Conservation (phyloP, 352 stramenopile genomes). For the Globisporangium spinosum region DNA sequence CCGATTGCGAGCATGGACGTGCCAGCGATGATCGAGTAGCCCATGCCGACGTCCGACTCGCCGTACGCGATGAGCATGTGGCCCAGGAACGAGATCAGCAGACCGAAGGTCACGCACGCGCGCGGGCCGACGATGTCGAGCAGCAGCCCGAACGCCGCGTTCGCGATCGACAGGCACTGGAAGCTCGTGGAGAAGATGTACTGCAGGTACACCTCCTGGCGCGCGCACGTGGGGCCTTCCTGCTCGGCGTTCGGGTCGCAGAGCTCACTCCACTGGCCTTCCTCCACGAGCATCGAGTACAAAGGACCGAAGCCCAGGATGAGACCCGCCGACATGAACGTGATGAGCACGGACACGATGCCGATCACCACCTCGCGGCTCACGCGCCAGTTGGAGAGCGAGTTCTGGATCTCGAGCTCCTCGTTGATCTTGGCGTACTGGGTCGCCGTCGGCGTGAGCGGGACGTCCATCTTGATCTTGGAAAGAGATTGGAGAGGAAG, state of each 20-base stretch:
- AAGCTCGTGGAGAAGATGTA: slow-evolving; percentile 53
- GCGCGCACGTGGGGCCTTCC: slow-evolving; percentile 30
- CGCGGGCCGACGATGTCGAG: slow-evolving; percentile 47
- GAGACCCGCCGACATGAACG: slow-evolving; percentile 37
- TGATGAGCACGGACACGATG: slow-evolving; percentile 28
- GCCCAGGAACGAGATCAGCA: slow-evolving; percentile 39
- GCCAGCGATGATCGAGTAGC: slow-evolving; percentile 18
- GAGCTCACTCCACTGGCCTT: slow-evolving; percentile 43
- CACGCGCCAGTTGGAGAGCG: slow-evolving; percentile 30
- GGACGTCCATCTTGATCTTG: neutral
- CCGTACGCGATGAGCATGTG: slow-evolving; percentile 40
- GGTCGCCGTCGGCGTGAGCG: slow-evolving; percentile 13
- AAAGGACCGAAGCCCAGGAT: slow-evolving; percentile 49
- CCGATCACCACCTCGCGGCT: slow-evolving; percentile 21
- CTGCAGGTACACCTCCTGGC: slow-evolving; percentile 45
- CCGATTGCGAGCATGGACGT: slow-evolving; percentile 40
- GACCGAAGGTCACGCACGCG: slow-evolving; percentile 27
- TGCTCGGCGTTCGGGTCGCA: slow-evolving; percentile 25
- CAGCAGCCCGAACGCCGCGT: slow-evolving; percentile 42
- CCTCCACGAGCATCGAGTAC: slow-evolving; percentile 42
- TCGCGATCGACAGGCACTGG: slow-evolving; percentile 42
- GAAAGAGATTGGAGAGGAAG: neutral
- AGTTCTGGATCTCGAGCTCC: slow-evolving; percentile 24
- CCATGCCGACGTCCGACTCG: slow-evolving; percentile 25
- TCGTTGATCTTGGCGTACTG: slow-evolving; percentile 16